These are phyloP conservation scores for Phytophthora sp. DNA, from an alignment of 352 stramenopile genomes.

Conservation along the genomic window DNA sequence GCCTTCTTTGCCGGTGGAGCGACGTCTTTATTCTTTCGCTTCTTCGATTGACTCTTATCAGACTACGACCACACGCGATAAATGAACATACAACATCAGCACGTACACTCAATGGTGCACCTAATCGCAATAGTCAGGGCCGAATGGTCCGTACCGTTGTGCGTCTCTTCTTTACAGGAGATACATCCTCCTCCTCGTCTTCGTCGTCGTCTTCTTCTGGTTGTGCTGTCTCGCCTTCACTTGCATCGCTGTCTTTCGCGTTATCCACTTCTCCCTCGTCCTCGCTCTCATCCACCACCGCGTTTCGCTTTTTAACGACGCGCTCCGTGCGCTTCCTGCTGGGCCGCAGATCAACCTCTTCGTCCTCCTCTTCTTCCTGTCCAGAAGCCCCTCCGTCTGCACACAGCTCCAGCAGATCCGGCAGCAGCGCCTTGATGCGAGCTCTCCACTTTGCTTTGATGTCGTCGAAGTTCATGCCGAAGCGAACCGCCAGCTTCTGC, in stretches of 20 bases:
- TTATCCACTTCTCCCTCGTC: constrained; percentile 41
- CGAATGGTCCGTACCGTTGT: constrained; percentile 26
- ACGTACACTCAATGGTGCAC: not conserved
- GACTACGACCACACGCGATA: not conserved
- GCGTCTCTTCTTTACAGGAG: constrained; percentile 24
- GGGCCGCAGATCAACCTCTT: constrained; percentile 26
- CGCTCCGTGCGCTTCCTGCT: constrained; percentile 34
- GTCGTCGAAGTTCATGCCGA: constrained; percentile 48
- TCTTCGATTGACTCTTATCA: constrained; percentile 9
- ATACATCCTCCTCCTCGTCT: constrained; percentile 27
- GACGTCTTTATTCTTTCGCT: constrained; percentile 25
- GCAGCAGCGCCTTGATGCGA: constrained; percentile 52
- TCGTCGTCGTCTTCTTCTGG: constrained; percentile 27
- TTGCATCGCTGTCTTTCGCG: constrained; percentile 30
- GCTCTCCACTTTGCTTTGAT: constrained; percentile 57
- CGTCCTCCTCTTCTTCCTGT: constrained; percentile 34
- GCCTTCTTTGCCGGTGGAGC: constrained; percentile 30
- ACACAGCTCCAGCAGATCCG: constrained; percentile 53
- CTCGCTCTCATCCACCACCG: constrained; percentile 51
- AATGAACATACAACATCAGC: not conserved
- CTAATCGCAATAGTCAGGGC: not conserved
- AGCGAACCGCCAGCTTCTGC: constrained; percentile 52
- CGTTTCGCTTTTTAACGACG: constrained; percentile 28
- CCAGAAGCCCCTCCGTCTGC: constrained; percentile 8
- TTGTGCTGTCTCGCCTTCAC: constrained; percentile 32